Base-by-base conservation (phyloP, 805 yeast species). In the Jamesozyma hellenica region DNA sequence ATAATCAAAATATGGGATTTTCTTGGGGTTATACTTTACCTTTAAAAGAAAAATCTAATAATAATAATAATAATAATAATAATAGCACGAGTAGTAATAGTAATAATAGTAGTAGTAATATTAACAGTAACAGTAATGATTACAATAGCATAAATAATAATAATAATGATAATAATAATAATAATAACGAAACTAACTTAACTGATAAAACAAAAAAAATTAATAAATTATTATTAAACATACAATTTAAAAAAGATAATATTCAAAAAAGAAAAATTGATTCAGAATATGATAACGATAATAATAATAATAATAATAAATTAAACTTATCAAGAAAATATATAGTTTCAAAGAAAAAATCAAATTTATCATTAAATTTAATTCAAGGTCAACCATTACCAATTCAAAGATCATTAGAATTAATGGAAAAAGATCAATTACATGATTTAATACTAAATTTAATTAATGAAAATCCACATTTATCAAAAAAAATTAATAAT, bases 331-430 rank as follows among this genome's bases (percentile, higher is more conserved):
- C 25, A n/a, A 31, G 36, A 10, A 38, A 38, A 23, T 40, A 40
- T 32, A 31, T 31, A 25, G 39, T 46, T 9, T 31, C 43, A 13
- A 54, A 54, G 38, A 49, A 46, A 34, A 53, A 47, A 30, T 38
- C 51, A 9, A 35, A 46, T 14, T 23, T 43, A 2, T 21, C 27
- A 10, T 14, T 14, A n/a, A 34, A 51, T 2, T 35, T 39, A 10
- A 53, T 58, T 19, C 52, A 49, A 39, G 58, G 63, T 3, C 62
- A 55, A 38, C 46, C 56, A 1, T 39, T 61, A 31, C 63, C 64
- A 7, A 39, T 61, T 4, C 44, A 51, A 14, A 46, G 65, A 35
- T 53, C 60, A n/a, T 32, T 61, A 14, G 63, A 61, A 38, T 41
- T 61, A 28, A 47, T 61, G 59, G 52, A 46, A 32, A 55, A 56